Evolutionary conservation across 2,329 filamentous ascomycete genomes (phyloP), one percentile per base, ranked within the genome.

Genomic region (Colletotrichum aenigma): DNA sequence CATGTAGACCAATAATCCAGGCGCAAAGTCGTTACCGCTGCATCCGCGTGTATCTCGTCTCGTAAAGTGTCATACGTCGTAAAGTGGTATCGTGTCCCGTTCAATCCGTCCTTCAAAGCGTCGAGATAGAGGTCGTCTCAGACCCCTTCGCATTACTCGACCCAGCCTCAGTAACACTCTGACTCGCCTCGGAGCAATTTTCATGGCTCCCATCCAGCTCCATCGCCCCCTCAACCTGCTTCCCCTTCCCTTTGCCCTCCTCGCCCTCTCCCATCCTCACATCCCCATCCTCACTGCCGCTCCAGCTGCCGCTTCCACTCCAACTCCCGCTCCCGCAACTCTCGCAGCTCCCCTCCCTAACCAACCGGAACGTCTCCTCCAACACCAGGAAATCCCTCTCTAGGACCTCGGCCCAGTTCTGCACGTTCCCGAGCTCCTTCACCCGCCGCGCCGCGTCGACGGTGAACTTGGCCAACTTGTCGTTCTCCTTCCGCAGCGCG

Each of bases 371-470:
- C 56, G 92, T 93, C 87, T 94, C 92, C 82, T 92, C 91, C 8
- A 94, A 81, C 60, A 92, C 88, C 71, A 93, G 77, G 78, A 94
- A 92, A 78, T 93, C 91, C 75, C 91, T 84, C 87, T 93, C 94
- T 81, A 96, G 87, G 85, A 96, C 91, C 89, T 97, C 95, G 26
- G 94, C 94, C 94, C 94, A 97, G 83, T 96, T 96, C 88, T 96
- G 94, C 81, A 96, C 91, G 82, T 96, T 93, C 28, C 94, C 94
- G 76, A 96, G 87, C 87, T 96, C 94, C 86, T 96, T 96, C 75
- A 96, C 86, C 80, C 89, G 89, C 78, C 89, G 89, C 61, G 91
- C 90, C 43, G 93, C 92, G 74, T 88, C 89, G 78, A 90, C 90
- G 7, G 92, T 92, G 79, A 95, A 87, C 78, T 89, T 89, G 78